Evolutionary conservation across 1,139 yeast genomes (phyloP).

Genomic region (Magnusiomyces suaveolens): DNA sequence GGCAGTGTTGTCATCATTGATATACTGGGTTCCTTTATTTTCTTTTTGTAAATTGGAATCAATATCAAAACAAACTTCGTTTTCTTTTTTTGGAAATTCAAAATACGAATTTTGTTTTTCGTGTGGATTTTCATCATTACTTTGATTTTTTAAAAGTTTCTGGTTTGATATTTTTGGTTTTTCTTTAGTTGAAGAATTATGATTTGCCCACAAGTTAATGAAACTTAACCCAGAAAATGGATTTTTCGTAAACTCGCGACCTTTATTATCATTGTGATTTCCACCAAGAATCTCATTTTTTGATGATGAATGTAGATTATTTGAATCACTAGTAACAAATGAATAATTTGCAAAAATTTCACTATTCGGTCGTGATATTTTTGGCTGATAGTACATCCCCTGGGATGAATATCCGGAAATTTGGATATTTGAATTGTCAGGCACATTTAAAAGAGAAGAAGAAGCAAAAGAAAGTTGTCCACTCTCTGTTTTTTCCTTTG

Average conservation of each 20-base stretch:
- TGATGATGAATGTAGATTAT: not conserved
- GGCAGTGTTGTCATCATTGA: not conserved
- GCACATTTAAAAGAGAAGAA: not conserved
- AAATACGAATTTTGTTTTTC: not conserved
- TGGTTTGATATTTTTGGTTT: not conserved
- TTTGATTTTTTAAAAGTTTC: not conserved
- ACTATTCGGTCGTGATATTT: not conserved
- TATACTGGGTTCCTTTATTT: not conserved
- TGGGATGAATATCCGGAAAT: not conserved
- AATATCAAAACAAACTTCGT: not conserved
- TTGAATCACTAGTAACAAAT: not conserved
- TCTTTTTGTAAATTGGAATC: not conserved
- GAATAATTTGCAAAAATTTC: not conserved
- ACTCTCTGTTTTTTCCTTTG: not conserved
- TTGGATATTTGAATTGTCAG: not conserved
- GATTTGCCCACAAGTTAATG: not conserved
- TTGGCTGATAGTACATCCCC: not conserved
- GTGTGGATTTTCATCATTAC: not conserved
- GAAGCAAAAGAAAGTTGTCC: not conserved
- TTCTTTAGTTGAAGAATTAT: not conserved
- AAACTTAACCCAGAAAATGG: not conserved
- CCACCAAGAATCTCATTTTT: not conserved
- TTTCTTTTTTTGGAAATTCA: not conserved
- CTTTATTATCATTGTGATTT: too few relatives aligned
- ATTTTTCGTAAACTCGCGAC: too few relatives aligned